These are phyloP conservation scores for Alternaria atra DNA, from an alignment of 2,329 filamentous ascomycete species.

Conservation along the genomic window DNA sequence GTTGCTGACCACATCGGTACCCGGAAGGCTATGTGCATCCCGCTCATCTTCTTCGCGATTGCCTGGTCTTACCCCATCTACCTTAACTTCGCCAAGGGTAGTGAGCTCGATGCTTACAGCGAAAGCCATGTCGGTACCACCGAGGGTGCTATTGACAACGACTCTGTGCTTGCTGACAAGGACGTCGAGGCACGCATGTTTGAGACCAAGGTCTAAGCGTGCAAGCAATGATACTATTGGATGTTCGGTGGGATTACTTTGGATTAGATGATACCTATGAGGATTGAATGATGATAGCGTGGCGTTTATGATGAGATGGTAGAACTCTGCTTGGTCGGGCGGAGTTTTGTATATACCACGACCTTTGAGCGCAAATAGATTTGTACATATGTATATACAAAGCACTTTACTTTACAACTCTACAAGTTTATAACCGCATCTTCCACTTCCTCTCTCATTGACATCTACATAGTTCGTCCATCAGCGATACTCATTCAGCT, in stretches of 20 bases:
- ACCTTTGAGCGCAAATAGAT: neutral
- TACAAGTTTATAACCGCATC: neutral
- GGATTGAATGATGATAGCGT: neutral
- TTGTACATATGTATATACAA: neutral
- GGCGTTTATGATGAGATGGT: neutral
- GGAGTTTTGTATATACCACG: constrained; percentile 7
- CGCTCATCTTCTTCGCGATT: constrained; percentile 46
- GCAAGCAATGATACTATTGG: neutral
- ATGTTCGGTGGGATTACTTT: neutral
- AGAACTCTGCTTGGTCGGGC: neutral
- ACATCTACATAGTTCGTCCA: neutral
- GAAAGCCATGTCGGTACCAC: constrained; percentile 42
- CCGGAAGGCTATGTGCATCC: constrained; percentile 48
- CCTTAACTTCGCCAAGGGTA: constrained; percentile 46
- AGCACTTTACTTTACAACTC: neutral
- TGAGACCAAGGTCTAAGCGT: constrained; percentile 21
- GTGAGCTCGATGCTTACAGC: constrained; percentile 48
- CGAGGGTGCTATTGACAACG: constrained; percentile 34
- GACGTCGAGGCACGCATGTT: constrained; percentile 33
- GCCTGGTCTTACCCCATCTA: constrained; percentile 51
- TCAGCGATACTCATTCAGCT: neutral
- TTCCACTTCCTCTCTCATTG: neutral
- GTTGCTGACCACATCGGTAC: constrained; percentile 47
- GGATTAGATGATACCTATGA: constrained; percentile 6
- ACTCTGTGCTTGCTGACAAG: constrained; percentile 37